Evolutionary conservation across 495 filamentous ascomycete genomes (phyloP).

Genomic region (Jackrogersella multiformis): DNA sequence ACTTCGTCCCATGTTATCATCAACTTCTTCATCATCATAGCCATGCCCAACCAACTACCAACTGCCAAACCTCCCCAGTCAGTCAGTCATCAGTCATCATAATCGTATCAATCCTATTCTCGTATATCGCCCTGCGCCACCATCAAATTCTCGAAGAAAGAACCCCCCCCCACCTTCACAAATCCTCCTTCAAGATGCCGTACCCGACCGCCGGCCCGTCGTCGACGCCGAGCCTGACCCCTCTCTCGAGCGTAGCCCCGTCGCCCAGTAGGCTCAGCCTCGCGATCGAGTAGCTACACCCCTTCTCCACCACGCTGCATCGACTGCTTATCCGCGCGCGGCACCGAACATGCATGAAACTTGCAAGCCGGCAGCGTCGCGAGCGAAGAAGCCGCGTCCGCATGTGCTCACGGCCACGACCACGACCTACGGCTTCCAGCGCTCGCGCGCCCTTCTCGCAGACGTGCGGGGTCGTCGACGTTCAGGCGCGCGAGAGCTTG

Average conservation of each 20-base stretch:
- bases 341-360: slow-evolving; percentile 58
- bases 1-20: background rate
- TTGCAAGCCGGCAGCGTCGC: slow-evolving; percentile 62
- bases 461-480: slow-evolving; percentile 65
- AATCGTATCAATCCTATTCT: slow-evolving; percentile 25
- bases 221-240: slow-evolving; percentile 54
- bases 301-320: slow-evolving; percentile 60
- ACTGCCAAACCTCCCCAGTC: no score
- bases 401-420: slow-evolving; percentile 64
- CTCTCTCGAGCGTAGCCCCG: slow-evolving; percentile 39
- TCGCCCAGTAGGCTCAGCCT: slow-evolving; percentile 48
- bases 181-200: slow-evolving; percentile 52
- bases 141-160: slow-evolving; percentile 48
- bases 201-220: slow-evolving; percentile 56
- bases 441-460: slow-evolving; percentile 62
- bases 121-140: background rate
- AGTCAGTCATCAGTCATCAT: no score
- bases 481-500: slow-evolving; percentile 37
- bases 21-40: background rate
- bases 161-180: slow-evolving; percentile 55
- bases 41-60: background rate
- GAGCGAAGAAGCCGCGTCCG: slow-evolving; percentile 66
- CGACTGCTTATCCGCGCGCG: slow-evolving; percentile 67
- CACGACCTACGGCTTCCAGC: slow-evolving; percentile 61
- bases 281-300: slow-evolving; percentile 57